These are phyloP conservation scores for Firmiana major DNA, from an alignment of 345 rosid genomes.

Conservation along the genomic window DNA sequence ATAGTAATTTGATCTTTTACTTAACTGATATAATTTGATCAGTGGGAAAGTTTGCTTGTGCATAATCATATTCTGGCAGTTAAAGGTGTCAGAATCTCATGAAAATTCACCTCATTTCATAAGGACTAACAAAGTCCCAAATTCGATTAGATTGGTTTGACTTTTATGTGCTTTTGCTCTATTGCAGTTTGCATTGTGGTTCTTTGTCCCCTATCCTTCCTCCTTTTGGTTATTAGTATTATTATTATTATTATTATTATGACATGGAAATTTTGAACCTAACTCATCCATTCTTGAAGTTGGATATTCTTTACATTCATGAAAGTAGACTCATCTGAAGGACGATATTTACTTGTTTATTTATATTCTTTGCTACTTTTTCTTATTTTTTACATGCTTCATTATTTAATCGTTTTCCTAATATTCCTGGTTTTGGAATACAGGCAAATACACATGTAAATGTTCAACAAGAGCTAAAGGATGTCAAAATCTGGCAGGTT, in stretches of 20 bases:
- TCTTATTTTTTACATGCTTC: neutral
- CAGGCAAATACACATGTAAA: constrained; percentile 97
- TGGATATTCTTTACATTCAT: neutral
- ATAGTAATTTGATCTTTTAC: neutral
- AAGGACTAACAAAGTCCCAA: neutral
- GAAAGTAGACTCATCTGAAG: neutral
- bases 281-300: neutral
- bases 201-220: neutral
- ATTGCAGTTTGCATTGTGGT: neutral
- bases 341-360: neutral
- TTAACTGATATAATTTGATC: neutral
- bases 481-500: constrained; percentile 99
- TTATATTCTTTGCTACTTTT: neutral
- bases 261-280: neutral
- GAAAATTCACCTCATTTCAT: neutral
- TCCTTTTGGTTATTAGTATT: neutral
- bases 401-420: constrained; percentile 10
- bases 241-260: no score
- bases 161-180: neutral
- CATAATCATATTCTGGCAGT: neutral
- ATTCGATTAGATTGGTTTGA: neutral
- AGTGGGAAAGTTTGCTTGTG: neutral
- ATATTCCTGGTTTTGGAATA: constrained; percentile 20
- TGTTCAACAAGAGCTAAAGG: constrained; percentile 78
- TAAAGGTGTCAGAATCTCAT: neutral